Evolutionary conservation across 148 eudicot species (phyloP), one percentile per base, ranked within the genome.

Genomic region (Vaccinium darrowii): DNA sequence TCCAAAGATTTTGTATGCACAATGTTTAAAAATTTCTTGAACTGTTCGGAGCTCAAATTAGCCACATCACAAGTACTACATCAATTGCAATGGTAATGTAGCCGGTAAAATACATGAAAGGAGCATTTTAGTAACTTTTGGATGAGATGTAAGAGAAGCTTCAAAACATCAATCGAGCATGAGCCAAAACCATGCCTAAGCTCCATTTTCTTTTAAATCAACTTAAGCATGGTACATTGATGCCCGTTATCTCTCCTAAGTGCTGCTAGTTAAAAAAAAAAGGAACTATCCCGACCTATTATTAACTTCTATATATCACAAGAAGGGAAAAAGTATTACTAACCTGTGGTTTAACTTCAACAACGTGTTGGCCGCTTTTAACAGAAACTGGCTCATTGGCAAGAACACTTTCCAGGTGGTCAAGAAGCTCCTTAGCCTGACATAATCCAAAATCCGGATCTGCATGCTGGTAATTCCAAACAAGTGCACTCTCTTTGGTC

Each of bases 331-430:
- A 0, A n/a, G 65, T 18, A 53, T 47, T 52, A 81, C 93, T 79
- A 81, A 92, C 94, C 93, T 94, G 97, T 79, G 97, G 97, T 88
- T 92, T 92, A 83, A 94, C 94, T 90, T 94, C 97, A 27, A 94
- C 94, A 86, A 89, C 88, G 88, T 88, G 87, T 83, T 89, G 95
- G 60, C 97, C 94, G 50, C 94, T 91, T 88, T 94, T 94, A 62
- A 94, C 94, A 79, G 97, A 84, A 76, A 94, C 95, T 7, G 97
- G 94, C 82, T 94, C 97, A 83, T 94, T 94, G 75, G 93, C 92
- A 30, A 94, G 92, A 82, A 92, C 94, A 86, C 94, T 94, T 86
- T 94, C 93, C 11, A 94, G 89, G 83, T 94, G 97, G 85, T 94
- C 97, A 49, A 90, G 84, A 85, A 94, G 89, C 87, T 94, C 97